Evolutionary conservation across 805 yeast genomes (phyloP), one percentile per base, ranked within the genome.

Genomic region (Lachancea nothofagi): DNA sequence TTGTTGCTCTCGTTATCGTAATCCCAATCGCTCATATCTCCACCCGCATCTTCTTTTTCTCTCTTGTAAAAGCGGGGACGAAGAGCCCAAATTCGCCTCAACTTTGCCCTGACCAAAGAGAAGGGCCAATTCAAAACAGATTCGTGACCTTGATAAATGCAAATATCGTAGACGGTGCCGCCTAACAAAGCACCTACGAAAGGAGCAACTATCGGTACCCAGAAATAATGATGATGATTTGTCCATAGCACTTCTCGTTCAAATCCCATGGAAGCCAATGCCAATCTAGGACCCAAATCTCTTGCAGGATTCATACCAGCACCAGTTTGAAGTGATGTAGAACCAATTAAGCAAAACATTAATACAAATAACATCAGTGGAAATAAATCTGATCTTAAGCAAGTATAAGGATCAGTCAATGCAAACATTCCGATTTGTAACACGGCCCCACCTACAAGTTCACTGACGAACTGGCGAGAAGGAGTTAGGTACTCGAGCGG

Each of bases 181-280:
- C 80, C 80, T 23, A 62, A 48, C 33, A 69, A 43, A 23, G 71
- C 62, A 17, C 80, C 80, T 29, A 71, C 46, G 26, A 67, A 52
- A 21, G 80, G 78, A n/a, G 69, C 72, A 21, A 70, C 62, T 46
- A 71, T 53, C 36, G 78, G 77, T 25, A 73, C 72, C 79, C 79
- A 74, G 51, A 70, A 71, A 53, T 70, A 74, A 49, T 66, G 64
- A 52, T 62, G 58, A 42, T 69, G 62, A 13, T 54, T 48, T 13
- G 59, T 50, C 66, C 71, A 62, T 29, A 62, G 38, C 20, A 71
- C 48, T 54, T 59, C 26, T 56, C 67, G 53, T 29, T 71, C 67
- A 45, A 71, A 71, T 22, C 80, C 80, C 26, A 71, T 62, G 38
- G 71, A 58, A 28, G 64, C 61, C 14, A 75, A 56, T 25, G 75